Conservation (phyloP, 345 rosid species). For the Corchorus capsularis region DNA sequence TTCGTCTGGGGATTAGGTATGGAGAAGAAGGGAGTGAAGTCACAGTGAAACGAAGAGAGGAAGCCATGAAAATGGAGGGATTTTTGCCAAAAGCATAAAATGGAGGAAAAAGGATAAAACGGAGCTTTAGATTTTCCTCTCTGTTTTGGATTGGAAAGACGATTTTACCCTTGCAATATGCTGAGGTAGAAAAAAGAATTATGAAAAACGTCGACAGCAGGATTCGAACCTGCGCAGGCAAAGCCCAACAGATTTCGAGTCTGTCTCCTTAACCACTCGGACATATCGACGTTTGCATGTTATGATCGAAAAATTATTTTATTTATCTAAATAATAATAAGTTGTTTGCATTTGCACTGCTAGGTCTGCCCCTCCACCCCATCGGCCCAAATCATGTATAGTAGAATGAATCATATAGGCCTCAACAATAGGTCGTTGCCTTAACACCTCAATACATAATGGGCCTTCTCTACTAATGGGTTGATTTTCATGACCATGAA, state of each 20-base stretch:
- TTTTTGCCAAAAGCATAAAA: not conserved
- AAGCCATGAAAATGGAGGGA: constrained; percentile 12
- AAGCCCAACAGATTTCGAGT: constrained; percentile 99
- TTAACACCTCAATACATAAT: not conserved
- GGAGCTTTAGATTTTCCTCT: not conserved
- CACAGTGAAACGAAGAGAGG: constrained; percentile 31
- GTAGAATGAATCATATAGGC: not conserved
- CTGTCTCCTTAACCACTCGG: constrained; percentile 99
- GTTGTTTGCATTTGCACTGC: no score
- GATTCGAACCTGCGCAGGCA: constrained; percentile 99
- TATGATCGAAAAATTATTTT: no score
- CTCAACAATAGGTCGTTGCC: not conserved
- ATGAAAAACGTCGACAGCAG: constrained; percentile 81
- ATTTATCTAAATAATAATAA: no score
- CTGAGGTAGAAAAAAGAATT: no score
- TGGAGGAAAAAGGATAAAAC: not conserved
- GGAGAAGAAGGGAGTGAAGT: constrained; percentile 18
- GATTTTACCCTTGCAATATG: no score
- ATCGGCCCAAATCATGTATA: no score
- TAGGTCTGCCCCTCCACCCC: no score
- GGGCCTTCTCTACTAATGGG: not conserved
- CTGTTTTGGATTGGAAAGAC: no score
- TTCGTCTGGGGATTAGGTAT: constrained; percentile 10
- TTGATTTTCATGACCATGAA: not conserved
- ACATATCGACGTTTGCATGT: constrained; percentile 52